A percentile compares a stretch with the other conserved stretches of the same genome.
Evolutionary conservation across 2,329 filamentous ascomycete genomes (phyloP).

Genomic region (Talaromyces sp.): DNA sequence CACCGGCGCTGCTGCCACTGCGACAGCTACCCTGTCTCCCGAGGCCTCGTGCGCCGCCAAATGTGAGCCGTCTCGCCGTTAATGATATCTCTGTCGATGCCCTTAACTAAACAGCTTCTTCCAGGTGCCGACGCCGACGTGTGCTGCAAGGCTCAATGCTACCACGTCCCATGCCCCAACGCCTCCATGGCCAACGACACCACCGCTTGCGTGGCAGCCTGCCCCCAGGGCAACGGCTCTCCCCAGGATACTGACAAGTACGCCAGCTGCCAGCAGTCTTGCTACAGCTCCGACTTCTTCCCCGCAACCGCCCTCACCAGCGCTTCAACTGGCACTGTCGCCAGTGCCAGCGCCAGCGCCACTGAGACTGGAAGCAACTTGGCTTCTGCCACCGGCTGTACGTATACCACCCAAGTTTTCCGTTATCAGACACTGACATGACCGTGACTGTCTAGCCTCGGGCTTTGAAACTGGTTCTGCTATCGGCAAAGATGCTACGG

Average conservation of each 20-base stretch:
- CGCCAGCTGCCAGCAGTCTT: slow-evolving; percentile 44
- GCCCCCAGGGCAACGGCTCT: slow-evolving; percentile 49
- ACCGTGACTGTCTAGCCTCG: slow-evolving; percentile 6
- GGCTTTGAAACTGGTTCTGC: slow-evolving; percentile 12
- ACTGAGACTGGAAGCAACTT: neutral
- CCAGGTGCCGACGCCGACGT: slow-evolving; percentile 41
- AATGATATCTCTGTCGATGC: neutral
- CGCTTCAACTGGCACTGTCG: slow-evolving; percentile 12
- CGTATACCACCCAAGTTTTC: neutral
- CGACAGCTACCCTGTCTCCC: slow-evolving; percentile 29
- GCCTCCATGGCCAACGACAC: slow-evolving; percentile 46
- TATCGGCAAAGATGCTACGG: slow-evolving; percentile 5
- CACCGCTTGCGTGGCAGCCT: slow-evolving; percentile 48
- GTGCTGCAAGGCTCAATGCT: slow-evolving; percentile 49
- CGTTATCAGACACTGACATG: neutral
- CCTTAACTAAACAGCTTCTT: neutral
- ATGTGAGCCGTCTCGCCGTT: slow-evolving; percentile 25
- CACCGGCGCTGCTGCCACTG: slow-evolving; percentile 21
- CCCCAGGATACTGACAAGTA: slow-evolving; percentile 42
- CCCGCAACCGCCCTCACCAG: slow-evolving; percentile 20
- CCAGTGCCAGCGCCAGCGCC: slow-evolving; percentile 13
- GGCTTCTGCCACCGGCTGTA: slow-evolving; percentile 9
- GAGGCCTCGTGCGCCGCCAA: slow-evolving; percentile 29
- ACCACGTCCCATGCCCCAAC: slow-evolving; percentile 49
- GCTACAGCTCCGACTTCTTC: slow-evolving; percentile 48